These are phyloP conservation scores for Eimeria falciformis DNA, from an alignment of 169 alveolate genomes.

Conservation along the genomic window DNA sequence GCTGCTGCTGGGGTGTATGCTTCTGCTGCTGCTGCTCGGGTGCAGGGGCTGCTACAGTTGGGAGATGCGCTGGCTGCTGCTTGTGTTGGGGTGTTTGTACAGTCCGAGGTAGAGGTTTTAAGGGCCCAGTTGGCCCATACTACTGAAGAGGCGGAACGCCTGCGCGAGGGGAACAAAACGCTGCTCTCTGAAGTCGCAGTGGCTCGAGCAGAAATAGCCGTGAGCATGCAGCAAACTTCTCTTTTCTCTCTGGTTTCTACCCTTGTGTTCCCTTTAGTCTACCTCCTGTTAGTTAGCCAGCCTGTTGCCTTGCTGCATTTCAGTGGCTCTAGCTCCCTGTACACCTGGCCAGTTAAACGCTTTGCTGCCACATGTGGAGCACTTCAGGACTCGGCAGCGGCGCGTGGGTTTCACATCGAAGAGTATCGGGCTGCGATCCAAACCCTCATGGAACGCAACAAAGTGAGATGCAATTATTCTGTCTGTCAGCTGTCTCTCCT, in stretches of 20 bases:
- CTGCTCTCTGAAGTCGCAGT: slow-evolving; percentile 69
- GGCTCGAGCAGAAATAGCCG: slow-evolving; percentile 61
- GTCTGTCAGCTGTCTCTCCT: background rate
- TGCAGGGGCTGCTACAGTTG: no score
- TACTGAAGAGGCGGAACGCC: background rate
- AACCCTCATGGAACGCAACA: slow-evolving; percentile 35
- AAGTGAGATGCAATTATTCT: background rate
- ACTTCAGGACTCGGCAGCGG: slow-evolving; percentile 48
- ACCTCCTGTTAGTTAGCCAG: background rate
- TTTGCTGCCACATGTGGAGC: background rate
- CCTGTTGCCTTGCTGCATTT: no score
- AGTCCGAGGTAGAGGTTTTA: slow-evolving; percentile 62
- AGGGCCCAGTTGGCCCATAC: slow-evolving; percentile 35
- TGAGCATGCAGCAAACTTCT: background rate
- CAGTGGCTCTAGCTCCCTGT: no score
- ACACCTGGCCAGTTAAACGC: no score
- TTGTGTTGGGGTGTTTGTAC: background rate
- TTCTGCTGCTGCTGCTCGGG: no score
- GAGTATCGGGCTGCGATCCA: slow-evolving; percentile 17
- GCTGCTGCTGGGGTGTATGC: no score
- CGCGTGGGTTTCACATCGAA: slow-evolving; percentile 51
- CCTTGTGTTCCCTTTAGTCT: background rate
- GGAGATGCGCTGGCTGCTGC: no score
- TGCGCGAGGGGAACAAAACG: slow-evolving; percentile 1
- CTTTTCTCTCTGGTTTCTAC: background rate